Evolutionary conservation across 1,284 basidiomycete genomes (phyloP), one percentile per base, ranked within the genome.

Genomic region (Athelia sp.): DNA sequence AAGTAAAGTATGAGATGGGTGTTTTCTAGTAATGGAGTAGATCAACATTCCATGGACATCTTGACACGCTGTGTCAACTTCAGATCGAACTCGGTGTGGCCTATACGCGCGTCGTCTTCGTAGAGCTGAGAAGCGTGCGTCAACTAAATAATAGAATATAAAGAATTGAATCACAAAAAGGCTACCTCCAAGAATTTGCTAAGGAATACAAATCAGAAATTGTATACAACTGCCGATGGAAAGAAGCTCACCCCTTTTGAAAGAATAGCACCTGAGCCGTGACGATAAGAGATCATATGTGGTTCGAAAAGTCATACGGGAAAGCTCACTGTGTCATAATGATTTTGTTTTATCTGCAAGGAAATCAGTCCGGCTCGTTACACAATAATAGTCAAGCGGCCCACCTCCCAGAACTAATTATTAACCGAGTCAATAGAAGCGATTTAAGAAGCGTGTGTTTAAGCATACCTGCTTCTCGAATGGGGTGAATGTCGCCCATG

Each of bases 21-120:
- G 47, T 21, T 21, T 24, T 44, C 32, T 45, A 21, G 17, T 38
- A 23, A n/a, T 14, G 14, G 34, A 23, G 11, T 34, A 34, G n/a
- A n/a, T 10, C 6, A 10, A 54, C 76, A 54, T 38, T 90, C 93
- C 94, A 97, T 98, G 54, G 90, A 95, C 97, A 99, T 99, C 70
- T 98, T 99, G 50, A 98, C 95, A 50, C 92, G 74, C 44, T 85
- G 81, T 1, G 93, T 95, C 34, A 95, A 75, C 64, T 98, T 98
- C 51, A 98, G 69, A 60, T 97, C 94, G 62, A 98, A 97, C 52
- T 95, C 85, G 56, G 85, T 86, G 63, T 97, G 91, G 0, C 94
- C 94, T 51, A 92, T 81, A 36, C 86, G 77, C 1, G 94, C 95
- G 66, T 98, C 94, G 53, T 96, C 90, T 68, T 98, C 94, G 60